Evolutionary conservation across 441 rosid species (phyloP), one percentile per base, ranked within the genome.

Genomic region (Melastoma candidum): DNA sequence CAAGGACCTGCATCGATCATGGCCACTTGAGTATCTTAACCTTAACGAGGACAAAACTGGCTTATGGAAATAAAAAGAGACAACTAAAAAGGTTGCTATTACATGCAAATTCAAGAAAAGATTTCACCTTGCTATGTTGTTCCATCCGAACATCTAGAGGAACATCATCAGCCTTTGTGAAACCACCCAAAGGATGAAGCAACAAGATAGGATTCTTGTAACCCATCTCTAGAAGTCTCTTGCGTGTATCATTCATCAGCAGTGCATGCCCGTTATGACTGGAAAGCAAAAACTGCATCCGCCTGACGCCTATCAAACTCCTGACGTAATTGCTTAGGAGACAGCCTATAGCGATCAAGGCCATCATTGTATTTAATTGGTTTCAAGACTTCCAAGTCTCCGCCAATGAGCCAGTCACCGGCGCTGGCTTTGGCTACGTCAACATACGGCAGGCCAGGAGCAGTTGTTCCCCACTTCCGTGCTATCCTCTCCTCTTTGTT

Each of bases 121-220:
- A 24, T 54, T 47, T 51, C 43, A 90, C 96, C 95, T 87, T 80
- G 74, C 79, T 77, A 59, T 90, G 98, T 47, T 90, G 96, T 64
- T 90, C 93, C 96, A 87, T 87, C n/a, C 98, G 77, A 56, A 87
- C 96, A 76, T 77, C 81, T 65, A 87, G 75, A 59, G 98, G 98
- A 39, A 90, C 95, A 63, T 90, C 98, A 32, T 90, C 96, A 48
- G 88, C 87, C 74, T 90, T 90, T 3, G 87, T 79, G 70, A 70
- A 90, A 60, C 98, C 98, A 71, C 98, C 98, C 47, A 90, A 63
- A 64, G 98, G 98, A 55, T 90, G 96, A 67, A 90, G 96, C 69
- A 90, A 58, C 47, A 90, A 74, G 59, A 90, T 68, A 4, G 98
- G 98, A 46, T 90, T 90, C 75, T 81, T 80, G 72, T 71, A 90